Evolutionary conservation across 768 basidiomycete species (phyloP).

Genomic region (Tylopilus rubrobrunneus): DNA sequence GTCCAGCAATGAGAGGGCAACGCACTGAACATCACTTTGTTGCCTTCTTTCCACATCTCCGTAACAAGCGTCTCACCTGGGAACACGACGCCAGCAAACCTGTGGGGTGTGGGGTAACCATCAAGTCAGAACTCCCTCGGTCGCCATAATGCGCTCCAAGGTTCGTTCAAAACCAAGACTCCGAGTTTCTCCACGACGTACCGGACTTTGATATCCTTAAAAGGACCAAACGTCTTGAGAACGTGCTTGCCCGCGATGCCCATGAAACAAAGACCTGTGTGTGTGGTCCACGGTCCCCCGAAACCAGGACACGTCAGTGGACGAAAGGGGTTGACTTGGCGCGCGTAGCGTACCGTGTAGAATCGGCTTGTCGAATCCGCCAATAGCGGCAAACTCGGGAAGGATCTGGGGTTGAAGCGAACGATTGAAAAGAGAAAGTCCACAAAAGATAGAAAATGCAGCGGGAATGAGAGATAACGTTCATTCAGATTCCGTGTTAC

Average conservation of each 20-base stretch:
- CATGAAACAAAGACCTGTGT: constrained; percentile 77
- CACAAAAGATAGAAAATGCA: background rate
- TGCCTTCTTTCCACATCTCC: constrained; percentile 97
- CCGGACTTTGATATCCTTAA: constrained; percentile 94
- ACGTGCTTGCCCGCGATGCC: constrained; percentile 94
- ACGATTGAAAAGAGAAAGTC: background rate
- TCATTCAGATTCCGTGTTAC: constrained; percentile 4
- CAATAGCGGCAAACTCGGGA: constrained; percentile 90
- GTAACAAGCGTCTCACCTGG: constrained; percentile 95
- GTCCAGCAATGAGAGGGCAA: constrained; percentile 11
- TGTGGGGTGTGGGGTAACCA: constrained; percentile 19
- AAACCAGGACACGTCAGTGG: background rate
- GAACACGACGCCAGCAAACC: constrained; percentile 88
- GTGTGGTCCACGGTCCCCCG: background rate
- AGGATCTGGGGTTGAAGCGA: constrained; percentile 54
- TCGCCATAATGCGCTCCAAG: background rate
- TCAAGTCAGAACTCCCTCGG: background rate
- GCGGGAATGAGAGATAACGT: background rate
- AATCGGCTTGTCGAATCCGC: constrained; percentile 92
- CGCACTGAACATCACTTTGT: constrained; percentile 89
- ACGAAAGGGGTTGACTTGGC: background rate
- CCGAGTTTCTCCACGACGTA: constrained; percentile 31
- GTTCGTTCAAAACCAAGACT: background rate
- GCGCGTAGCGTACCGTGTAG: constrained; percentile 50
- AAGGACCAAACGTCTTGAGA: constrained; percentile 78